A percentile compares a stretch with the other conserved stretches of the same genome.
Evolutionary conservation across 1,284 basidiomycete species (phyloP).

Genomic region (Porphyrellus sp.): DNA sequence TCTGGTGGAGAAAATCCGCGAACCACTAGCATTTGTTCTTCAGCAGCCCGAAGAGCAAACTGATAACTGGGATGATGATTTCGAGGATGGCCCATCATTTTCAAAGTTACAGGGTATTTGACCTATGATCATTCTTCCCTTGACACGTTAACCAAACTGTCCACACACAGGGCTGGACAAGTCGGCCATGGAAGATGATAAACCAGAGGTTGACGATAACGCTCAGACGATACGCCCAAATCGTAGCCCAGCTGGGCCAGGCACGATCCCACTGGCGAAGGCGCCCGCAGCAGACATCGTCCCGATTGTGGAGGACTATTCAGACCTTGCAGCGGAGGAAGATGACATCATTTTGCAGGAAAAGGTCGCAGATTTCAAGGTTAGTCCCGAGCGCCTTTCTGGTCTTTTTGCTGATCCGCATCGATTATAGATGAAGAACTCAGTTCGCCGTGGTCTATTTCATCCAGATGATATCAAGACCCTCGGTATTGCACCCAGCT

Average conservation of each 20-base stretch:
- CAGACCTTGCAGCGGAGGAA: slow-evolving; percentile 75
- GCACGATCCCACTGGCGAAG: slow-evolving; percentile 53
- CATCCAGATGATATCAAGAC: slow-evolving; percentile 86
- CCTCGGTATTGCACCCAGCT: slow-evolving; percentile 48
- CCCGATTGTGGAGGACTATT: slow-evolving; percentile 85
- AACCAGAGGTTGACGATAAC: slow-evolving; percentile 65
- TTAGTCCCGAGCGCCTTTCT: slow-evolving; percentile 29
- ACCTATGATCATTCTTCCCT: background rate
- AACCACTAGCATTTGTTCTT: slow-evolving; percentile 54
- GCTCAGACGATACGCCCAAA: slow-evolving; percentile 73
- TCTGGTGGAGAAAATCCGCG: slow-evolving; percentile 54
- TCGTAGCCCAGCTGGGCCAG: slow-evolving; percentile 57
- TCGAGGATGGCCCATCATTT: slow-evolving; percentile 88
- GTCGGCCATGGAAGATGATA: slow-evolving; percentile 56
- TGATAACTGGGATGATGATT: slow-evolving; percentile 98
- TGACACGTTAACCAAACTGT: background rate
- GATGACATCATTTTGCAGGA: slow-evolving; percentile 68
- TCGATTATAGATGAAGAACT: slow-evolving; percentile 59
- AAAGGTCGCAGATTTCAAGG: slow-evolving; percentile 82
- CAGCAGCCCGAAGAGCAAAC: slow-evolving; percentile 78
- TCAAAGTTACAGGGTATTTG: slow-evolving; percentile 73
- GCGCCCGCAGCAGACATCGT: slow-evolving; percentile 57
- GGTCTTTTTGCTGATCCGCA: background rate
- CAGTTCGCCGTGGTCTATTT: slow-evolving; percentile 69
- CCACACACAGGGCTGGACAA: slow-evolving; percentile 56